Conservation (phyloP, 2,329 filamentous ascomycete genomes). For the Beauveria asiatica region DNA sequence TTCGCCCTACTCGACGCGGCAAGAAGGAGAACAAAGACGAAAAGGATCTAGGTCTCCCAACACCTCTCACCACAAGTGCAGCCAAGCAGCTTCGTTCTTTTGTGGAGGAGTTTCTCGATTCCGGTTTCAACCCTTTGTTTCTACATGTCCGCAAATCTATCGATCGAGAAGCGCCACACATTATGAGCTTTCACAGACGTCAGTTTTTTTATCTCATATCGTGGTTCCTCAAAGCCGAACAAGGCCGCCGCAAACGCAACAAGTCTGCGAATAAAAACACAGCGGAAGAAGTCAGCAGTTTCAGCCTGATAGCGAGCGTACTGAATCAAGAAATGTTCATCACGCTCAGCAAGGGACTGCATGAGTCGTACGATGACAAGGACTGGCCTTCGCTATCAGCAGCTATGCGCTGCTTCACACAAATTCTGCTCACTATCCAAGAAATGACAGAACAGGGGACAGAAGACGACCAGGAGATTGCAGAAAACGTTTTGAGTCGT, state of each 20-base stretch:
- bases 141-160: constrained; percentile 79
- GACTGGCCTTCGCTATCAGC: constrained; percentile 81
- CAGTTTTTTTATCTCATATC: constrained; percentile 90
- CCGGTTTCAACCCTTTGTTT: constrained; percentile 89
- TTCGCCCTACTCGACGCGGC: constrained; percentile 66
- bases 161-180: constrained; percentile 77
- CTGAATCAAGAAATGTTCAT: constrained; percentile 95
- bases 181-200: constrained; percentile 65
- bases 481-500: constrained; percentile 90
- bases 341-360: constrained; percentile 74
- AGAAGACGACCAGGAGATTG: constrained; percentile 95
- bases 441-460: constrained; percentile 78
- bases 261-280: constrained; percentile 39
- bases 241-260: constrained; percentile 56
- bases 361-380: constrained; percentile 70
- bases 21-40: constrained; percentile 54
- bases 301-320: constrained; percentile 79
- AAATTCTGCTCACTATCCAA: constrained; percentile 85
- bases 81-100: constrained; percentile 71
- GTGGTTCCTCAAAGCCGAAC: constrained; percentile 88
- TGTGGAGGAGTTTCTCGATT: constrained; percentile 88
- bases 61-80: constrained; percentile 63
- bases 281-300: constrained; percentile 58
- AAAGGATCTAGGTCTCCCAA: constrained; percentile 68
- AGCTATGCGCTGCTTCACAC: constrained; percentile 88